Conservation (phyloP, 345 rosid genomes). For the Pugionium dolabratum region DNA sequence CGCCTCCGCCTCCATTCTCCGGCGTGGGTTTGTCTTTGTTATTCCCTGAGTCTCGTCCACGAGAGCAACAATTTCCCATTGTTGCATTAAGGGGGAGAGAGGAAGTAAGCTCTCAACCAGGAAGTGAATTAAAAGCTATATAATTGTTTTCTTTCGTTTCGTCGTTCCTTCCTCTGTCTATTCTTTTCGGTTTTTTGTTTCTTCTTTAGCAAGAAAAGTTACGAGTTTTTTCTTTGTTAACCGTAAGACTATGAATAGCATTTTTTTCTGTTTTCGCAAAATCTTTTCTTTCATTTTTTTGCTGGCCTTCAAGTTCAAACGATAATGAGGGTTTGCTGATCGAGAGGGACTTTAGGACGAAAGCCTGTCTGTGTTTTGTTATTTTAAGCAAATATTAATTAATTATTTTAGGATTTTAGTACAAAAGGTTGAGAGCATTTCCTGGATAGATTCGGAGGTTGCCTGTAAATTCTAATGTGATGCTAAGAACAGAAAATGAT, state of each 20-base stretch:
- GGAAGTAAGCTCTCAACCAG: slow-evolving; percentile 30
- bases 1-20: slow-evolving; percentile 38
- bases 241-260: slow-evolving; percentile 29
- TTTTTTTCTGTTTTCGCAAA: slow-evolving; percentile 31
- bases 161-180: slow-evolving; percentile 33
- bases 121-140: slow-evolving; percentile 25
- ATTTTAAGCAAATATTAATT: slow-evolving; percentile 22
- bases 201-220: slow-evolving; percentile 37
- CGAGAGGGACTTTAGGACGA: slow-evolving; percentile 37
- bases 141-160: not conserved
- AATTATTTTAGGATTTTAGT: slow-evolving; percentile 23
- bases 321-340: slow-evolving; percentile 21
- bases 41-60: slow-evolving; percentile 42
- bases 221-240: slow-evolving; percentile 21
- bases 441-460: no score
- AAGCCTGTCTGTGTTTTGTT: slow-evolving; percentile 30
- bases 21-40: slow-evolving; percentile 32
- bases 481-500: no score
- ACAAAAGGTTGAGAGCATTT: no score
- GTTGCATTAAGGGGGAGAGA: slow-evolving; percentile 39
- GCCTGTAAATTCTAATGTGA: no score
- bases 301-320: slow-evolving; percentile 27
- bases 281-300: slow-evolving; percentile 2
- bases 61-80: slow-evolving; percentile 85
- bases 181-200: slow-evolving; percentile 31